Conservation (phyloP, 345 rosid genomes). For the Euphorbia lathyris region DNA sequence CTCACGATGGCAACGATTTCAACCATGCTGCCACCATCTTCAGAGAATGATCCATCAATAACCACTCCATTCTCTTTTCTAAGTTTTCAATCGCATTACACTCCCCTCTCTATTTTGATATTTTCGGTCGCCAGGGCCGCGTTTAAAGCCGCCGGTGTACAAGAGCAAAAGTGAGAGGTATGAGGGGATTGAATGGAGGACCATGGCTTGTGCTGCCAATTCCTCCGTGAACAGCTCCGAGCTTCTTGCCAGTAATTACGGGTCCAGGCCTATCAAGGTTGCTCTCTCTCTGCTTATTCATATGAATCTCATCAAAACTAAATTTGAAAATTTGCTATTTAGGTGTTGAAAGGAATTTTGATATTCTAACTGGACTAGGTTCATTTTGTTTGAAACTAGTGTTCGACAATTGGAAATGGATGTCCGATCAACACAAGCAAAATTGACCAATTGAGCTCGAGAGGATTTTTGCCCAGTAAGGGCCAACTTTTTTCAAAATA, state of each 20-base stretch:
- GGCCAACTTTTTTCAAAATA: slow-evolving; percentile 88
- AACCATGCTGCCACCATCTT: too few species aligned
- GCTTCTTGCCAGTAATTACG: slow-evolving; percentile 56
- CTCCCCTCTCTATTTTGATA: too few species aligned
- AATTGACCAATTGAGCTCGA: slow-evolving; percentile 62
- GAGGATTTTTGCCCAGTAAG: slow-evolving; percentile 69
- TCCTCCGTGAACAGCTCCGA: slow-evolving; percentile 72
- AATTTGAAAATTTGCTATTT: background rate
- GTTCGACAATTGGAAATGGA: slow-evolving; percentile 65
- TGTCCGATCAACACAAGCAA: slow-evolving; percentile 60
- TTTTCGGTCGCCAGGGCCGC: too few species aligned
- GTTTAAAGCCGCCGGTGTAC: background rate
- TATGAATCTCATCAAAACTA: background rate
- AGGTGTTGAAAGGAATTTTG: slow-evolving; percentile 73
- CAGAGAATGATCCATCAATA: too few species aligned
- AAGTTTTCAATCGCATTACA: too few species aligned
- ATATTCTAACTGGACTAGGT: slow-evolving; percentile 61
- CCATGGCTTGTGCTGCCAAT: slow-evolving; percentile 77
- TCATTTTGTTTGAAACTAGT: slow-evolving; percentile 59
- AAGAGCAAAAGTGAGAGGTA: slow-evolving; percentile 11
- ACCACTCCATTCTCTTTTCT: too few species aligned
- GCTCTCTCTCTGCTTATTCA: background rate
- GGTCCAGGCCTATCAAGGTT: slow-evolving; percentile 78
- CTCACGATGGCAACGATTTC: too few species aligned
- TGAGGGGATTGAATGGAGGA: too few species aligned